These are phyloP conservation scores for Xylaria telfairii DNA, from an alignment of 495 filamentous ascomycete genomes.

Conservation along the genomic window DNA sequence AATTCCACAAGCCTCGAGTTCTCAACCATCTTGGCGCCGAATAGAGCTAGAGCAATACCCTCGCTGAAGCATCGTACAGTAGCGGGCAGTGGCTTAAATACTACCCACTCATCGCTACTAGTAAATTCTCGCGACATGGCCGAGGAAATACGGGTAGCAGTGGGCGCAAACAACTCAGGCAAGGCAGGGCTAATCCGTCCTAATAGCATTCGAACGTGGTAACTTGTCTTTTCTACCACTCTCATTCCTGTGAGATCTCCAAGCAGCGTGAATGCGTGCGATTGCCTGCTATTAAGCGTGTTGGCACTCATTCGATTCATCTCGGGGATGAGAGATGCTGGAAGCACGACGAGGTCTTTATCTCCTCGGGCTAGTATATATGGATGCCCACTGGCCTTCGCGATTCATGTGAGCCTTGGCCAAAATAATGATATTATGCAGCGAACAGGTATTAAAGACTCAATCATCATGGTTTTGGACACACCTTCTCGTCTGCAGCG, in stretches of 20 bases:
- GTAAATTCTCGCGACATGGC: constrained; percentile 15
- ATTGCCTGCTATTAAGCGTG: constrained; percentile 13
- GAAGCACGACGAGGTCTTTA: constrained; percentile 9
- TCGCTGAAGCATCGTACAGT: constrained; percentile 1
- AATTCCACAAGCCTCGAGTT: neutral
- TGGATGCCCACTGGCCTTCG: neutral
- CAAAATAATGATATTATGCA: too few relatives aligned
- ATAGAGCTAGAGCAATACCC: neutral
- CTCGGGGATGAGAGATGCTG: constrained; percentile 16
- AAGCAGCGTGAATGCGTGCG: constrained; percentile 7
- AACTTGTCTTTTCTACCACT: constrained; percentile 15
- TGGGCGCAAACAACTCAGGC: constrained; percentile 4
- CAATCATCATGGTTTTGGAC: too few relatives aligned
- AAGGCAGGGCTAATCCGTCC: constrained; percentile 22
- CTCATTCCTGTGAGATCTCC: constrained; percentile 21
- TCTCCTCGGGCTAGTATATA: constrained; percentile 20
- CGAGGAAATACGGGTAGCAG: neutral
- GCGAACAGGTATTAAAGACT: too few relatives aligned
- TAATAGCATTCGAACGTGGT: constrained; percentile 8
- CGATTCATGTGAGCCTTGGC: neutral
- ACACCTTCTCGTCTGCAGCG: too few relatives aligned
- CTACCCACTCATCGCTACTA: neutral
- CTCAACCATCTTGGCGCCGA: constrained; percentile 1
- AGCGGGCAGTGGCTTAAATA: neutral
- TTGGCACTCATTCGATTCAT: constrained; percentile 8